Conservation (phyloP, 805 yeast species). For the Barnettozyma siamensis region DNA sequence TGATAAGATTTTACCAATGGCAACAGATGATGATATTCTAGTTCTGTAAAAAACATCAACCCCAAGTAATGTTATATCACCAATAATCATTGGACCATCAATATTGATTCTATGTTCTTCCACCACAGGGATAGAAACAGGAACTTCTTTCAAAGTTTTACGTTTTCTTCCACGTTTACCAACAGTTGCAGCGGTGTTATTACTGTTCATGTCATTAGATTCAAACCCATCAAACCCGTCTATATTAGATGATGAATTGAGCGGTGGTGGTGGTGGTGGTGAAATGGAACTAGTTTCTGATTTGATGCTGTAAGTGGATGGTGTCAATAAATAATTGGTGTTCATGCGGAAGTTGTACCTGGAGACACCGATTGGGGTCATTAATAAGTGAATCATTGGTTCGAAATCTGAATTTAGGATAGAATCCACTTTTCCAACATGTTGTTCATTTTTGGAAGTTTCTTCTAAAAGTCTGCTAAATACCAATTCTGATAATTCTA, state of each 20-base stretch:
- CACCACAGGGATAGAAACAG: slow-evolving; percentile 36
- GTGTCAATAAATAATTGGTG: slow-evolving; percentile 63
- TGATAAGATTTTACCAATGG: slow-evolving; percentile 64
- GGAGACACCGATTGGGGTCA: slow-evolving; percentile 94
- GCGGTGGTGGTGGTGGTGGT: neutral
- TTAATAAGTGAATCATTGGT: slow-evolving; percentile 59
- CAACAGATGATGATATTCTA: slow-evolving; percentile 67
- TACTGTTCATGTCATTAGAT: neutral
- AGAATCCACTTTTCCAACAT: slow-evolving; percentile 12
- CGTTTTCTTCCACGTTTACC: slow-evolving; percentile 43
- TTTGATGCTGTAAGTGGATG: slow-evolving; percentile 50
- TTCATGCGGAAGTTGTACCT: slow-evolving; percentile 86
- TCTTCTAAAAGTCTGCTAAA: slow-evolving; percentile 52
- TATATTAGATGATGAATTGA: too few species aligned
- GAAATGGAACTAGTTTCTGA: slow-evolving; percentile 1
- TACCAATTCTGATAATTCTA: slow-evolving; percentile 55
- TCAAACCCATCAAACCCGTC: slow-evolving; percentile 16
- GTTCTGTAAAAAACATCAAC: slow-evolving; percentile 67
- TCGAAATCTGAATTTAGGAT: slow-evolving; percentile 51
- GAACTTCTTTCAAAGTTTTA: slow-evolving; percentile 28
- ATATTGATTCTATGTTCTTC: slow-evolving; percentile 65
- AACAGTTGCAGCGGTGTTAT: neutral
- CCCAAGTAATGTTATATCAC: slow-evolving; percentile 86
- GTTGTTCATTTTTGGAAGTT: slow-evolving; percentile 29
- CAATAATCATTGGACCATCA: slow-evolving; percentile 87